These are phyloP conservation scores for Russula foetens DNA, from an alignment of 768 basidiomycete genomes.

Conservation along the genomic window DNA sequence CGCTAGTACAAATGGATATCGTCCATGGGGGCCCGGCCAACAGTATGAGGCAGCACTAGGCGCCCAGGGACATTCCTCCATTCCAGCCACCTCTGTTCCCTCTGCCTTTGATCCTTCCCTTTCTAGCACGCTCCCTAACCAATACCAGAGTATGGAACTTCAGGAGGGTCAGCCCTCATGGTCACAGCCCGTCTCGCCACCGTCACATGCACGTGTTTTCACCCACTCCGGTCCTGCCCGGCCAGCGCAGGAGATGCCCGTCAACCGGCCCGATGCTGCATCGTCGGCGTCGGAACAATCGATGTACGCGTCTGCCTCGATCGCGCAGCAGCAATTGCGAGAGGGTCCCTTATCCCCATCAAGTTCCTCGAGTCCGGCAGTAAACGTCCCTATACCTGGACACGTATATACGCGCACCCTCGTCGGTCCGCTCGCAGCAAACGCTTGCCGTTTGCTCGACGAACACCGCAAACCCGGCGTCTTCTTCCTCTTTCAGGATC, in stretches of 20 bases:
- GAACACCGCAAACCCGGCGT: constrained; percentile 82
- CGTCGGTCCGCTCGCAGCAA: constrained; percentile 82
- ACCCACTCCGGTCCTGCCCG: constrained; percentile 6
- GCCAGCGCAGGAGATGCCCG: background rate
- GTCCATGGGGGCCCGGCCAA: constrained; percentile 11
- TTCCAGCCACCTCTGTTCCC: constrained; percentile 7
- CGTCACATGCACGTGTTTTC: constrained; percentile 9
- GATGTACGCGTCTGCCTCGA: constrained; percentile 20
- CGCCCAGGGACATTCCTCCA: constrained; percentile 10
- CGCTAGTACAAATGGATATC: constrained; percentile 16
- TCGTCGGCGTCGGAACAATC: constrained; percentile 18
- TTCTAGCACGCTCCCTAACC: constrained; percentile 9
- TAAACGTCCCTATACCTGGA: constrained; percentile 44
- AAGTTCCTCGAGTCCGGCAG: constrained; percentile 28
- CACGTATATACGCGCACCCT: constrained; percentile 80
- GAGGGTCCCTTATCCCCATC: constrained; percentile 23
- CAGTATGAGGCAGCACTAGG: constrained; percentile 6
- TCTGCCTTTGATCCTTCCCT: constrained; percentile 12
- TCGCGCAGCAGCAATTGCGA: constrained; percentile 20
- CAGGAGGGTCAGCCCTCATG: constrained; percentile 11
- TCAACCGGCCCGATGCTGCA: background rate
- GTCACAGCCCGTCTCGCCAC: constrained; percentile 17
- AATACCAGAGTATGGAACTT: constrained; percentile 15
- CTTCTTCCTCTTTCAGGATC: constrained; percentile 92
- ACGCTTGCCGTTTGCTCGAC: constrained; percentile 77